Conservation (phyloP, 306 rosid species). For the Crataegus laevigata region DNA sequence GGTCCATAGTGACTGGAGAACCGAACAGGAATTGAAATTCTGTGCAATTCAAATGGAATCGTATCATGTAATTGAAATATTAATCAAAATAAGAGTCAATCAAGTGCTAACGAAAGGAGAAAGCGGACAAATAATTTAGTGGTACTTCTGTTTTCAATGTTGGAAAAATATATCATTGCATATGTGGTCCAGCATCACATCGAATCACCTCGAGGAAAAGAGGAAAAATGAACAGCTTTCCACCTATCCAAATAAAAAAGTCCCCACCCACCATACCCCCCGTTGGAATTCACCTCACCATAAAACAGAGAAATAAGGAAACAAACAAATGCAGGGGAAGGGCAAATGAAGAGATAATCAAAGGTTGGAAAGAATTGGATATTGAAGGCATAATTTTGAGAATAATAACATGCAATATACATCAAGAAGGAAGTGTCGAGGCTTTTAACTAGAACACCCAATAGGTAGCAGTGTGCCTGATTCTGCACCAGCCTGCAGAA, state of each 20-base stretch:
- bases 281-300: neutral
- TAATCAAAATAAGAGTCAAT: too few species aligned
- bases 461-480: neutral
- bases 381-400: too few species aligned
- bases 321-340: neutral
- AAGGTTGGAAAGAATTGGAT: neutral
- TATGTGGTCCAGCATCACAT: neutral
- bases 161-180: neutral
- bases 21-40: neutral
- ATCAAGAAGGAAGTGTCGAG: neutral
- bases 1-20: neutral
- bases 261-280: neutral
- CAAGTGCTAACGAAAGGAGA: too few species aligned
- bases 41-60: neutral
- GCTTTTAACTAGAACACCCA: neutral
- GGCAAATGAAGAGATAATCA: neutral
- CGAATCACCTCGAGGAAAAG: neutral
- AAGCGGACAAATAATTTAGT: too few species aligned
- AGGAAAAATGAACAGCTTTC: neutral
- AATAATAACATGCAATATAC: too few species aligned
- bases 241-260: neutral
- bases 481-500: constrained; percentile 50
- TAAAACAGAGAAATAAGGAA: neutral
- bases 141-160: too few species aligned
- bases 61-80: too few species aligned